A percentile compares a stretch with the other conserved stretches of the same genome.
Conservation (phyloP, 2,329 filamentous ascomycete genomes). For the Nothophoma quercina region DNA sequence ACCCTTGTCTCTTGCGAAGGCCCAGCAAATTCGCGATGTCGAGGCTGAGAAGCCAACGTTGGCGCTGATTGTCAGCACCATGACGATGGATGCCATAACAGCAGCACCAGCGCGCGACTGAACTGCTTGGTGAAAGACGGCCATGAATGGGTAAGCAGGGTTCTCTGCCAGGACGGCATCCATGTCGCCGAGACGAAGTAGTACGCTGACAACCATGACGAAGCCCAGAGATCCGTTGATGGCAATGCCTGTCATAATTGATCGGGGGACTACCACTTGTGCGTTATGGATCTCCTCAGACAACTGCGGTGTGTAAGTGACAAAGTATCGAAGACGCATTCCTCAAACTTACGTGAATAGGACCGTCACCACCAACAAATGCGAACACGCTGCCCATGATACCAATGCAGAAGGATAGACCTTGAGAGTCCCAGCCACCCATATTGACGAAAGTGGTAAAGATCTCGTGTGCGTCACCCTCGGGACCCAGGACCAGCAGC, state of each 20-base stretch:
- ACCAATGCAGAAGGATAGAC: constrained; percentile 54
- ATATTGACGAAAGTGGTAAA: constrained; percentile 57
- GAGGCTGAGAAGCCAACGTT: constrained; percentile 48
- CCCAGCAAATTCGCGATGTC: constrained; percentile 49
- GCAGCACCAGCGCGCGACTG: constrained; percentile 50
- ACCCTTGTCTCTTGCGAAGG: constrained; percentile 52
- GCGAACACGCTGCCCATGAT: constrained; percentile 46
- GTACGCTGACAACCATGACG: constrained; percentile 34
- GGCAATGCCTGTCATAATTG: constrained; percentile 48
- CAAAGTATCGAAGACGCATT: neutral
- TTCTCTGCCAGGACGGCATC: constrained; percentile 36
- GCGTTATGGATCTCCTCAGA: constrained; percentile 44
- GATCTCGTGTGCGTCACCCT: constrained; percentile 48
- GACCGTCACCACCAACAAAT: constrained; percentile 48
- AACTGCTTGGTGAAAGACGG: constrained; percentile 52
- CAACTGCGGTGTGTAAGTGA: constrained; percentile 29
- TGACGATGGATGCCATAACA: constrained; percentile 50
- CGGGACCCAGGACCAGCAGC: constrained; percentile 53
- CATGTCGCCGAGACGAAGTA: constrained; percentile 47
- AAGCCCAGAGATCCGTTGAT: constrained; percentile 51
- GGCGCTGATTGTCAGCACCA: constrained; percentile 44
- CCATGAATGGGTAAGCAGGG: constrained; percentile 57
- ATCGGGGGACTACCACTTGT: constrained; percentile 39
- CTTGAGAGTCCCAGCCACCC: constrained; percentile 54
- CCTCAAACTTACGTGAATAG: constrained; percentile 43